Conservation (phyloP, 176 grass and related monocot genomes). For the Eragrostis curvula region DNA sequence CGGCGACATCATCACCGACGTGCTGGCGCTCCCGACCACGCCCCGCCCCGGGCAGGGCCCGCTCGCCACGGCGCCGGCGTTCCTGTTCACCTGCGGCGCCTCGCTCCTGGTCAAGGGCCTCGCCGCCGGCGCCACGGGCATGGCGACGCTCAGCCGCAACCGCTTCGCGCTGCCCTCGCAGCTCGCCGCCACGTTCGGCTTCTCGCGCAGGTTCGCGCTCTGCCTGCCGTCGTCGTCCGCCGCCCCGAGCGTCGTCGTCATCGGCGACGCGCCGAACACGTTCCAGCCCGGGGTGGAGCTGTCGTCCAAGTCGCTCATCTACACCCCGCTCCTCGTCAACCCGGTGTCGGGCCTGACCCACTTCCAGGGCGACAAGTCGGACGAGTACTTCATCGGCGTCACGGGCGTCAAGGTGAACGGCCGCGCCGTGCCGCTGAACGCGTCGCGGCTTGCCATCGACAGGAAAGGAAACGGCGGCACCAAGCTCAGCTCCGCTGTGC, state of each 20-base stretch:
- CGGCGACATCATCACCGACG: constrained; percentile 57
- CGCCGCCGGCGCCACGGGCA: constrained; percentile 40
- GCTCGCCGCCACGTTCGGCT: constrained; percentile 58
- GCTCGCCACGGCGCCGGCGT: constrained; percentile 43
- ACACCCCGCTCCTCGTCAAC: constrained; percentile 75
- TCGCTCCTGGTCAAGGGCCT: constrained; percentile 51
- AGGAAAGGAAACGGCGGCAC: constrained; percentile 57
- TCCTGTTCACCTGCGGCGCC: constrained; percentile 61
- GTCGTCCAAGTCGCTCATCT: constrained; percentile 53
- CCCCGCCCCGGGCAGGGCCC: constrained; percentile 42
- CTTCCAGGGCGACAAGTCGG: constrained; percentile 54
- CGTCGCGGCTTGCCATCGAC: constrained; percentile 60
- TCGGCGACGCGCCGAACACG: constrained; percentile 58
- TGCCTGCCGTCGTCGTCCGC: constrained; percentile 39
- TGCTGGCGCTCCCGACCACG: constrained; percentile 56
- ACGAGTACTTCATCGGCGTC: constrained; percentile 78
- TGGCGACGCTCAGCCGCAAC: constrained; percentile 56
- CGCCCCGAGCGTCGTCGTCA: constrained; percentile 45
- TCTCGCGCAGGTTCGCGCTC: constrained; percentile 63
- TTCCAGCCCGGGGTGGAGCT: constrained; percentile 53
- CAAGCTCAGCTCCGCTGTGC: constrained; percentile 67
- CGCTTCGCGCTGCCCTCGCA: constrained; percentile 56
- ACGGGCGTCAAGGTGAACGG: constrained; percentile 61
- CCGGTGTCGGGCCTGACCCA: constrained; percentile 46
- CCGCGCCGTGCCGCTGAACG: constrained; percentile 53